Conservation (phyloP, 495 filamentous ascomycete genomes). For the Penicillium verhagenii region DNA sequence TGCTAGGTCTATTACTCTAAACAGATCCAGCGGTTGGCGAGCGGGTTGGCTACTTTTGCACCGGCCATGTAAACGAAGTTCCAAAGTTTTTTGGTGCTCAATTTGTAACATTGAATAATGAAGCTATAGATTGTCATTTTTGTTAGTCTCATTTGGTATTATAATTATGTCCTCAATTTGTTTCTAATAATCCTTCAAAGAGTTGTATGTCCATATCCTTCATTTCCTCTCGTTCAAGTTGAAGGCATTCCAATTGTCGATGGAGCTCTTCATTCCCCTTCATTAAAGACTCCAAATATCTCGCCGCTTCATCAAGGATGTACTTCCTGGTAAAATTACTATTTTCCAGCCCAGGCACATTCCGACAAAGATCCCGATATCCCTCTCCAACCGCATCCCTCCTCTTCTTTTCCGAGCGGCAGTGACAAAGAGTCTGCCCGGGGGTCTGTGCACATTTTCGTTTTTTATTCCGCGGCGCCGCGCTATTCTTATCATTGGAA, state of each 20-base stretch:
- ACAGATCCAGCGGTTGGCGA: constrained; percentile 42
- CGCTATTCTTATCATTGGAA: neutral
- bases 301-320: constrained; percentile 18
- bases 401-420: constrained; percentile 26
- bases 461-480: constrained; percentile 11
- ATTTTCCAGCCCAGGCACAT: constrained; percentile 18
- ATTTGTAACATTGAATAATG: too few relatives aligned
- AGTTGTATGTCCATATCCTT: neutral
- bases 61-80: constrained; percentile 15
- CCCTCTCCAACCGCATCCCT: constrained; percentile 20
- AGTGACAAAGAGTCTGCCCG: constrained; percentile 26
- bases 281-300: constrained; percentile 12
- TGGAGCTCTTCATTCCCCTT: constrained; percentile 15
- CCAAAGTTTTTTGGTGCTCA: neutral
- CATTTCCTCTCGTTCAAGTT: constrained; percentile 8
- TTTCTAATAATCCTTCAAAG: neutral
- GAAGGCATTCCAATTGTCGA: constrained; percentile 7
- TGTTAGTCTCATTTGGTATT: neutral
- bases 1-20: constrained; percentile 37
- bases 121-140: neutral
- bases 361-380: constrained; percentile 16
- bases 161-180: neutral
- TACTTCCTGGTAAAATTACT: constrained; percentile 26
- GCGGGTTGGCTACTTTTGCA: constrained; percentile 31
- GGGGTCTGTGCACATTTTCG: constrained; percentile 25